phyloP scores from a whole-genome alignment of 1,139 yeast genomes.

The Debaryomyces udenii region DNA sequence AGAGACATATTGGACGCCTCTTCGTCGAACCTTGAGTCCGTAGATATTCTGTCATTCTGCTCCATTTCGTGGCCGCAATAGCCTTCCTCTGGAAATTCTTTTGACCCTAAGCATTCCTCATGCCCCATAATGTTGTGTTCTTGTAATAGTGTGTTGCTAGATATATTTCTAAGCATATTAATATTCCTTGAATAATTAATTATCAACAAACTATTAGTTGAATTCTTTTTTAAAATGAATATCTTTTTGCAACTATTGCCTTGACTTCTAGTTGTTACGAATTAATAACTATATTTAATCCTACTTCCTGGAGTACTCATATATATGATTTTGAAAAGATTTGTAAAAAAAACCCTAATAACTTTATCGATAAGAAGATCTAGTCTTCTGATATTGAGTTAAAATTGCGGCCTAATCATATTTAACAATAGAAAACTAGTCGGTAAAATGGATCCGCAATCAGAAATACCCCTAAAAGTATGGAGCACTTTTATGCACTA shows the following conservation, averaged over 20 bases:
- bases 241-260: no score
- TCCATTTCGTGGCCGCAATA: neutral
- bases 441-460: conserved; percentile 9
- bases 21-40: conserved; percentile 7
- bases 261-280: no score
- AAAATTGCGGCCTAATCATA: conserved; percentile 6
- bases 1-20: conserved; percentile 7
- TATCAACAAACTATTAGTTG: no score
- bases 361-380: neutral
- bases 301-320: no score
- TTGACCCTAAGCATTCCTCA: neutral
- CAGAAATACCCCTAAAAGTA: conserved; percentile 6
- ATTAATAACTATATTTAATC: no score
- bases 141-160: conserved; percentile 2
- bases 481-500: neutral
- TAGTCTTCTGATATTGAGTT: neutral
- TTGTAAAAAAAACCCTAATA: neutral
- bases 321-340: no score
- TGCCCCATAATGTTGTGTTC: neutral
- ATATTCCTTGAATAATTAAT: no score
- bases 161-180: neutral
- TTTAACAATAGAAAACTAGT: neutral
- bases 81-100: neutral
- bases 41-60: neutral
- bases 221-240: no score